Evolutionary conservation across 306 rosid species (phyloP), one percentile per base, ranked within the genome.

Genomic region (Malus orientalis): DNA sequence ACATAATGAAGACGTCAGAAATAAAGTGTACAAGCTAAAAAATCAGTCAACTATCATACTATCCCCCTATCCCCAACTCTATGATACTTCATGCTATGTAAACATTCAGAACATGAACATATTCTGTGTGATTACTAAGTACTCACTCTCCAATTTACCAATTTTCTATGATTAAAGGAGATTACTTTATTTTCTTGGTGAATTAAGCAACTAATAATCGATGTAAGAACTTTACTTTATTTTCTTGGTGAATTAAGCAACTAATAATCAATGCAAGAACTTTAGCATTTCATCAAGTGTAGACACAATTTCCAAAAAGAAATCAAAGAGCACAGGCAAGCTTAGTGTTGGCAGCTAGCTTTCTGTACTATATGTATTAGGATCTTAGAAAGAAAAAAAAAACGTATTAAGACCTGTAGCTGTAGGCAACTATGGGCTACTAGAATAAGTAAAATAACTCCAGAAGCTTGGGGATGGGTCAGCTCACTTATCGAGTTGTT

Each of bases 11-110:
- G 60, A 64, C 12, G 23, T 71, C 8, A 72, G 62, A 36, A 60
- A 67, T n/a, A 71, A 66, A 74, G 78, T 64, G 69, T 40, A 76
- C 58, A 44, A 70, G 40, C 74, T 74, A 62, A 47, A 62, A 62
- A 67, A 60, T 30, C 11, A 58, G 9, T 54, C n/a, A 18, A 23
- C 29, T 49, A 45, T 69, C 30, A 44, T 69, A 45, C 58, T 8
- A 8, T 22, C 47, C 47, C 44, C 47, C 58, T 2, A 8, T 22
- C 47, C 47, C 44, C 47, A 70, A 47, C 9, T 11, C 51, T 45
- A 11, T 45, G 51, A 44, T 44, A 55, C 60, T 55, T 20, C 60
- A 55, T 20, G 25, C 15, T 44, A 11, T 44, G 49, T 11, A 54
- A 8, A 54, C 22, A 54, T 54, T 55, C 60, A 20, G 5, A 20